These are phyloP conservation scores for Maudiozyma saulgeensis DNA, from an alignment of 805 yeast species.

Conservation along the genomic window DNA sequence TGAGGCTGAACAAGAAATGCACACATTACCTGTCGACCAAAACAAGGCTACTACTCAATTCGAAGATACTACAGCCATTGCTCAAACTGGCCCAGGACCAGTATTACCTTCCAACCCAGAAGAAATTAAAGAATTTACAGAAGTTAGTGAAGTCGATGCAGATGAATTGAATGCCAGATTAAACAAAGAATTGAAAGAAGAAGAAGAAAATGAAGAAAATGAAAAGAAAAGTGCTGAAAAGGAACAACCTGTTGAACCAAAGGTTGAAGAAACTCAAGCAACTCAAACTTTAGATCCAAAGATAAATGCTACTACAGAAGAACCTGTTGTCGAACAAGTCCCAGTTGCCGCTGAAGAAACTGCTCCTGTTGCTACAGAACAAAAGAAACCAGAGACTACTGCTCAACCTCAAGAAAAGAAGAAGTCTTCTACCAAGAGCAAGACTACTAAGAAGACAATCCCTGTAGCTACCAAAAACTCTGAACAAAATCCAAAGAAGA, in stretches of 20 bases:
- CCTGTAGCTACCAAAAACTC: not conserved
- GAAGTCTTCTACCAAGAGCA: not conserved
- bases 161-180: conserved; percentile 44
- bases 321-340: not conserved
- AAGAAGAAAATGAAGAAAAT: conserved; percentile 4
- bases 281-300: conserved; percentile 3
- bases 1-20: conserved; percentile 15
- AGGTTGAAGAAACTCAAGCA: not conserved
- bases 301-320: not conserved
- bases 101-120: conserved; percentile 42
- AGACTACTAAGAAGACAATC: not conserved
- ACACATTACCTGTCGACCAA: conserved; percentile 37
- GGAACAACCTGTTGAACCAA: conserved; percentile 1
- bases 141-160: conserved; percentile 47
- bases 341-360: not conserved
- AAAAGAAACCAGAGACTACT: not conserved
- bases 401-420: conserved; percentile 1
- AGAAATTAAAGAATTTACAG: conserved; percentile 55
- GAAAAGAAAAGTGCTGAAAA: not conserved
- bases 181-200: conserved; percentile 13
- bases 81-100: conserved; percentile 67
- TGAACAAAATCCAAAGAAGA: conserved; percentile 11
- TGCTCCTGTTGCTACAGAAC: not conserved
- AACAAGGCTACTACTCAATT: conserved; percentile 29
- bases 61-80: conserved; percentile 38